These are phyloP conservation scores for Plectranthus barbatus DNA, from an alignment of 257 asterid species.

Conservation along the genomic window DNA sequence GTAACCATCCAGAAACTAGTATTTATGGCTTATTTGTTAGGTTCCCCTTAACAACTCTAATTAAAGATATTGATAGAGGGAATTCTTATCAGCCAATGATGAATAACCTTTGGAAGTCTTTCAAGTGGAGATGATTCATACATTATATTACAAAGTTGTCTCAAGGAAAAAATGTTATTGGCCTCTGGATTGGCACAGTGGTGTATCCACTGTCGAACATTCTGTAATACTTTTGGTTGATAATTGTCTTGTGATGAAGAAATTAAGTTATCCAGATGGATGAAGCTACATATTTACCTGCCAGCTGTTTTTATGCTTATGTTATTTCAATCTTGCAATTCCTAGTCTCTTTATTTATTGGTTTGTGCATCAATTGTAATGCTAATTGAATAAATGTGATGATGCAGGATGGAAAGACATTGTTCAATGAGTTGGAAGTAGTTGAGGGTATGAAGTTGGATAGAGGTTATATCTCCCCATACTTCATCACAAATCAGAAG, in stretches of 20 bases:
- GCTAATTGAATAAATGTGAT: not conserved
- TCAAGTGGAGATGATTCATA: not conserved
- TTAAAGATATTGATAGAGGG: too few relatives aligned
- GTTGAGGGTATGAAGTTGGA: slow-evolving; percentile 98
- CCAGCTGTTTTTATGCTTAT: not conserved
- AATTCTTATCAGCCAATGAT: too few relatives aligned
- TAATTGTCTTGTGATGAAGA: not conserved
- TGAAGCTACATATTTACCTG: not conserved
- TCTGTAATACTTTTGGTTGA: not conserved
- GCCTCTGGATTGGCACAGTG: not conserved
- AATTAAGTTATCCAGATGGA: not conserved
- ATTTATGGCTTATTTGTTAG: not conserved
- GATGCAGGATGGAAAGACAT: slow-evolving; percentile 83
- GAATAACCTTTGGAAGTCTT: not conserved
- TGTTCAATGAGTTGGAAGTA: slow-evolving; percentile 84
- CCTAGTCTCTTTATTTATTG: not conserved
- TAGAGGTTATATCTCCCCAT: slow-evolving; percentile 91
- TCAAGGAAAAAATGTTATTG: not conserved
- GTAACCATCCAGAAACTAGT: too few relatives aligned
- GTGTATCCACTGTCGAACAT: not conserved
- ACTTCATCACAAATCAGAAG: slow-evolving; percentile 84
- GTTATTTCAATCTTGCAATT: not conserved
- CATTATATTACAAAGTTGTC: too few relatives aligned
- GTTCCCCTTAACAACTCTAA: not conserved
- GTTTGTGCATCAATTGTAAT: not conserved